Base-by-base conservation (phyloP, 2,329 filamentous ascomycete species). In the Talaromyces piceae region DNA sequence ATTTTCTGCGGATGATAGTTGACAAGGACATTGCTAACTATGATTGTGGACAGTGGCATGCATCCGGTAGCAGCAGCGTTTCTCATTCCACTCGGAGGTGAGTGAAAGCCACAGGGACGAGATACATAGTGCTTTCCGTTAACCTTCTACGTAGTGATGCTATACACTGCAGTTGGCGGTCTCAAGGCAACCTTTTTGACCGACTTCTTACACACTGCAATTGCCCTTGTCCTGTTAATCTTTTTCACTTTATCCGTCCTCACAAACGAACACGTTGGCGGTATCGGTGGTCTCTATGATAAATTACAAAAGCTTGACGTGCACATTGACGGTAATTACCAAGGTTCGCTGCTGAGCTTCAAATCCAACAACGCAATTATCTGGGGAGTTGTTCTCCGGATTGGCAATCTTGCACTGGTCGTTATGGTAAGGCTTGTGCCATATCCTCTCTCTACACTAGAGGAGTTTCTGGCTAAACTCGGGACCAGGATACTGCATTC, bases 391-490 rank as follows among this genome's bases (percentile, higher is more conserved):
- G 50, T 50, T 3, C 50, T 49, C 37, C 50, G 46, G 3, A 45
- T 52, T 37, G 50, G 50, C 20, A 46, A 52, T 11, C 50, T 52
- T 22, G 50, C 50, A 11, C 23, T 52, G 50, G 50, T 52, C 16
- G 49, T 52, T 11, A 52, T 52, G 50, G 50, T n/a, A n/a, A n/a
- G n/a, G n/a, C n/a, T n/a, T n/a, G n/a, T n/a, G n/a, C n/a, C n/a
- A n/a, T n/a, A n/a, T n/a, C n/a, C n/a, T n/a, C n/a, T n/a, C n/a
- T n/a, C n/a, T n/a, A n/a, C n/a, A n/a, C n/a, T n/a, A 52, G 16
- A 52, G 46, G 6, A 52, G 50, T 37, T 52, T 52, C 25, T 52
- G 50, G 50, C 50, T n/a, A n/a, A n/a, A n/a, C n/a, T n/a, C n/a
- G n/a, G n/a, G n/a, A n/a, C n/a, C n/a, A n/a, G n/a, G n/a, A n/a